Base-by-base conservation (phyloP, 1,139 yeast species). In the Nakaseomyces nivariensis region DNA sequence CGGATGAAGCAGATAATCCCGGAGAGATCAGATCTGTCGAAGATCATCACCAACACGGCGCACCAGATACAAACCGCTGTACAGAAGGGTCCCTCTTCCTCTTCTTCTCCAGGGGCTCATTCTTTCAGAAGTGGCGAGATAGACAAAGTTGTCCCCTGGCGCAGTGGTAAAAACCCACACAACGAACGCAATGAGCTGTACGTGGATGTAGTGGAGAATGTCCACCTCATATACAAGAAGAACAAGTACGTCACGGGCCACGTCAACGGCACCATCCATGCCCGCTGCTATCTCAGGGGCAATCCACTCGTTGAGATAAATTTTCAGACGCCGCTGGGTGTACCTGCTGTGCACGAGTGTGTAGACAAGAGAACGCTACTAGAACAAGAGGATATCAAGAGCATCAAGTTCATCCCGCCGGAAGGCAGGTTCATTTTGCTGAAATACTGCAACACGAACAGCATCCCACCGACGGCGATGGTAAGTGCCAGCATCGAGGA, bases 171-270 rank as follows among this genome's bases (percentile, higher is more conserved):
- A 22, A 76, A 79, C 53, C 82, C 83, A 10, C 75, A 76, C 52
- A 79, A 85, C 64, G 74, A 86, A 5, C 82, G 79, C 56, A 86
- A 88, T 63, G 96, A 89, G 66, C 75, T 89, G 68, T 86, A 81
- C 64, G 83, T 89, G 8, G 97, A 89, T 65, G 66, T 89, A 4
- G 69, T 74, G 5, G 96, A 88, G 63, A 70, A 75, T 0, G 66
- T 86, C 75, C 34, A 70, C 70, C 47, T 69, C 63, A 9, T 66
- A 66, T 27, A 51, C 55, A 45, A 57, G 49, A 47, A 31, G 43
- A 49, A 43, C 17, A 13, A 10, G 9, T 17, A 5, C 38, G 11
- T 38, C 31, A 11, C 31, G 22, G 85, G 88, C 1, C 64, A 72
- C n/a, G 79, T 87, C 3, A 73, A 75, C 43, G 97, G 97, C 3